phyloP scores from a whole-genome alignment of 2,329 filamentous ascomycete species.

The Sarocladium brachiariae region DNA sequence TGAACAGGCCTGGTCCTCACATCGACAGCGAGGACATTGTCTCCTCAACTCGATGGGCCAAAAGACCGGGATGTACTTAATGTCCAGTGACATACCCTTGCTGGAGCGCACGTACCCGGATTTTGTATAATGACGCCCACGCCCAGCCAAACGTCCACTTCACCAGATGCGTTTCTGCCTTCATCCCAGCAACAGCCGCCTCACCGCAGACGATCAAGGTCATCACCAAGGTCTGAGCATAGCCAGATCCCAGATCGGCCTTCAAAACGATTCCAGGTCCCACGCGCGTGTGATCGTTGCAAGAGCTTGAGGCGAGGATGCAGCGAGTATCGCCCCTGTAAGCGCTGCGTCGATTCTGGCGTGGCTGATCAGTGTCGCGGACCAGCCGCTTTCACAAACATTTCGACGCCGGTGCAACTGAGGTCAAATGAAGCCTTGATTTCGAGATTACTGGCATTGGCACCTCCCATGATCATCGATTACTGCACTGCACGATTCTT shows the following conservation, averaged over 20 bases:
- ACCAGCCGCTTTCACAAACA: conserved; percentile 12
- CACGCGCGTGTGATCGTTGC: conserved; percentile 36
- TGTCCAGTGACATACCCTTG: neutral
- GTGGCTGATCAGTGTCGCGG: conserved; percentile 27
- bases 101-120: neutral
- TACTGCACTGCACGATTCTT: conserved; percentile 34
- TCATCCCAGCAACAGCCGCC: neutral
- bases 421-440: neutral
- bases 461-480: conserved; percentile 22
- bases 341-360: conserved; percentile 34
- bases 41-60: too few species aligned
- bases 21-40: too few species aligned
- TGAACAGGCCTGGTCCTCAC: too few species aligned
- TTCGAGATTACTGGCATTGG: conserved; percentile 2
- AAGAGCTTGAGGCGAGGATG: conserved; percentile 36
- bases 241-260: conserved; percentile 8
- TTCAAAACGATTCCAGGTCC: conserved; percentile 33
- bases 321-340: conserved; percentile 37
- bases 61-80: too few species aligned
- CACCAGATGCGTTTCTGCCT: neutral
- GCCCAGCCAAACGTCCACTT: neutral
- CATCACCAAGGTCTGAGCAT: neutral
- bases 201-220: neutral
- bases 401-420: conserved; percentile 10
- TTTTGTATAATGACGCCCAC: neutral